Conservation (phyloP, 139 green algal genomes). For the Chlamydomonas schloesseri region DNA sequence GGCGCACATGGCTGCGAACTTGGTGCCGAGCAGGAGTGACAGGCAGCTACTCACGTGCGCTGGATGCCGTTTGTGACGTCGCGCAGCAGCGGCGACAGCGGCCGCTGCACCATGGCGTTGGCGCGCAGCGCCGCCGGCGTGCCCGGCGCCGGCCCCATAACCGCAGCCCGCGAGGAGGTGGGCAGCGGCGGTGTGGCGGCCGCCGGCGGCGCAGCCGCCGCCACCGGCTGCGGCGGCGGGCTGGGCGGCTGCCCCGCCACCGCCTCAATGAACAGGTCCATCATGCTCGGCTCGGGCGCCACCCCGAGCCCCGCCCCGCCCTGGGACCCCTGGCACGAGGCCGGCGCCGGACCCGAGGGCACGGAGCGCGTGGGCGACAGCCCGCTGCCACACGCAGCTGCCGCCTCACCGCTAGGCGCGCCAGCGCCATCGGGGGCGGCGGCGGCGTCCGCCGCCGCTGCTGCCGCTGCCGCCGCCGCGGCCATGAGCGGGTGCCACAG, state of each 20-base stretch:
- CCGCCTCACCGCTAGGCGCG: too few species aligned
- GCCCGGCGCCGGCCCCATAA: not conserved
- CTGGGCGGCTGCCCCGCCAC: too few species aligned
- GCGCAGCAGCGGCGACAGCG: constrained; percentile 41
- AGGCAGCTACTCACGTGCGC: not conserved
- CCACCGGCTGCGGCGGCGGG: not conserved
- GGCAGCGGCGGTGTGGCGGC: not conserved
- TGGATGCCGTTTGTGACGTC: constrained; percentile 22
- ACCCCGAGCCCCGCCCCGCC: too few species aligned
- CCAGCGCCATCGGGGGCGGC: too few species aligned
- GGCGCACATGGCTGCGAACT: too few species aligned
- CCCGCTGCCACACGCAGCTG: too few species aligned
- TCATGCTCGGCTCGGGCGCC: too few species aligned
- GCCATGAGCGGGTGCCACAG: not conserved
- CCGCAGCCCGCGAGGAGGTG: not conserved
- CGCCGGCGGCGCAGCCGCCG: not conserved
- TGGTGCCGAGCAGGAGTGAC: too few species aligned
- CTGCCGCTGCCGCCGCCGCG: not conserved
- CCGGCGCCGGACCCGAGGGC: too few species aligned
- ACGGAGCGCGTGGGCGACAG: too few species aligned
- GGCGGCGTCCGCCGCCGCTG: not conserved
- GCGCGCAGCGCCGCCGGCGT: constrained; percentile 12
- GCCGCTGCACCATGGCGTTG: constrained; percentile 34
- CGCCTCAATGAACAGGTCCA: too few species aligned
- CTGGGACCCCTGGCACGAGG: too few species aligned